These are phyloP conservation scores for Zoysia pacifica DNA, from an alignment of 176 grass and related monocot species.

Conservation along the genomic window DNA sequence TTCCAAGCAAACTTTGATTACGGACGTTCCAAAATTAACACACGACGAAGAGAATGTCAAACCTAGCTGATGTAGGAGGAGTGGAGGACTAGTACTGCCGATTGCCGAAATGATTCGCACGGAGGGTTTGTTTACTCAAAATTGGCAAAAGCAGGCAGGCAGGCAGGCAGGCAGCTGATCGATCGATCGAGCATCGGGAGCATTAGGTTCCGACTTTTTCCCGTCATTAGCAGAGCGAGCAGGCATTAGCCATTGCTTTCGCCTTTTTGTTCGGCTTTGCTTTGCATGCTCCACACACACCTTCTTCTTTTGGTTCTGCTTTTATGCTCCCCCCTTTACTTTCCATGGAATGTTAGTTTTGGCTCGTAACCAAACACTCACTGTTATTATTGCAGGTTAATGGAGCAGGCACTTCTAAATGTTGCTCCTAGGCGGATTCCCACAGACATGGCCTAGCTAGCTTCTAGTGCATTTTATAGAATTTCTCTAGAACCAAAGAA, in stretches of 20 bases:
- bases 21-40: constrained; percentile 23
- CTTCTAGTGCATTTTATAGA: constrained; percentile 32
- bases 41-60: constrained; percentile 16
- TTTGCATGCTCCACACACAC: constrained; percentile 42
- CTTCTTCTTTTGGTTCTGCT: constrained; percentile 32
- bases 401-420: constrained; percentile 41
- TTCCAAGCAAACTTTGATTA: constrained; percentile 7
- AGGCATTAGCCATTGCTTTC: constrained; percentile 26
- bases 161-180: neutral
- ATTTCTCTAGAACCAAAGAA: neutral
- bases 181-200: constrained; percentile 39
- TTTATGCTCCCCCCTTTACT: constrained; percentile 22
- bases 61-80: neutral
- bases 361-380: constrained; percentile 11
- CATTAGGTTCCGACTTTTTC: constrained; percentile 61
- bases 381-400: constrained; percentile 36
- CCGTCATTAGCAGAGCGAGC: constrained; percentile 28
- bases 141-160: constrained; percentile 18
- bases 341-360: constrained; percentile 41
- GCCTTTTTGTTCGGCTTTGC: constrained; percentile 41
- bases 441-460: constrained; percentile 26
- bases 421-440: constrained; percentile 51
- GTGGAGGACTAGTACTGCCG: neutral
- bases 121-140: constrained; percentile 43
- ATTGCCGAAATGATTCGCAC: constrained; percentile 18